phyloP scores from a whole-genome alignment of 2,329 filamentous ascomycete genomes.

The Phialemoniopsis sp. region DNA sequence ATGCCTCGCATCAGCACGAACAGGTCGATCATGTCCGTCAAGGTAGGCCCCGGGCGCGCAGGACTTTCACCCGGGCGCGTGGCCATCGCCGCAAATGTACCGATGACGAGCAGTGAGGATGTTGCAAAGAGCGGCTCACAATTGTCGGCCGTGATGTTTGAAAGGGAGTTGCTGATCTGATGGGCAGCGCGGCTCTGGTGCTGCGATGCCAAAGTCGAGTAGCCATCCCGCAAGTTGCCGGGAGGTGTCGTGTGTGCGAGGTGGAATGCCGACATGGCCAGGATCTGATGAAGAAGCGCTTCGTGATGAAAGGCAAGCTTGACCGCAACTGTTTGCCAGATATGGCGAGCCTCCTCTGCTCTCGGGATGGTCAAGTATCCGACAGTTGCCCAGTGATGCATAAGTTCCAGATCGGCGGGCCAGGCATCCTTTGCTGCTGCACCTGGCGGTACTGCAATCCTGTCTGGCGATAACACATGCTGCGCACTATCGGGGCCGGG shows the following conservation, averaged over 20 bases:
- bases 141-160: conserved; percentile 18
- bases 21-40: conserved; percentile 25
- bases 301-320: conserved; percentile 18
- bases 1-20: conserved; percentile 24
- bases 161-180: conserved; percentile 19
- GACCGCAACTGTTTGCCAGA: conserved; percentile 25
- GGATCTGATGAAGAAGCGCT: conserved; percentile 24
- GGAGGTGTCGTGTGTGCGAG: no score
- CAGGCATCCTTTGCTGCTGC: conserved; percentile 26
- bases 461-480: no score
- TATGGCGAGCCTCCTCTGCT: conserved; percentile 15
- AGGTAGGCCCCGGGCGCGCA: no score
- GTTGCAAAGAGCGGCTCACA: conserved; percentile 26
- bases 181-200: no score
- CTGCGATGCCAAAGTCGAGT: conserved; percentile 21
- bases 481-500: conserved; percentile 3
- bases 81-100: conserved; percentile 20
- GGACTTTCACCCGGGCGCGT: conserved; percentile 7
- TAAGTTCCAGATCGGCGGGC: conserved; percentile 27
- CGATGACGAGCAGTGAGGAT: conserved; percentile 23
- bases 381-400: conserved; percentile 20
- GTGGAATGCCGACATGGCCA: conserved; percentile 23
- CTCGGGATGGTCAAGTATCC: conserved; percentile 23
- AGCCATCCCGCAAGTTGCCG: no score
- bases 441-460: no score